Conservation (phyloP, 768 basidiomycete genomes). For the Leccinum boreale region DNA sequence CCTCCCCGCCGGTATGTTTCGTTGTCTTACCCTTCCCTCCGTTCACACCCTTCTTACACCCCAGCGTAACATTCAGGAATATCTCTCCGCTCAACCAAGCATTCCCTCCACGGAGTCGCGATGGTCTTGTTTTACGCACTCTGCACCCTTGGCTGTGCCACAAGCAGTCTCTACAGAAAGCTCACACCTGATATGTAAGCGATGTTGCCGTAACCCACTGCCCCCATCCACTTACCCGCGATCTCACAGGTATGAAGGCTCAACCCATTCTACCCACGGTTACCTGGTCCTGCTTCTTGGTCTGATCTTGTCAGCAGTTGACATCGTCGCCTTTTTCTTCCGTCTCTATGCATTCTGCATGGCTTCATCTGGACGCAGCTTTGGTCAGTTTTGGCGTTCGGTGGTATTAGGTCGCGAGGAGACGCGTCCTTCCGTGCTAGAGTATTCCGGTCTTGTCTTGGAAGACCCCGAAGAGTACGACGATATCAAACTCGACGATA, state of each 20-base stretch:
- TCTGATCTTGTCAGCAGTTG: slow-evolving; percentile 45
- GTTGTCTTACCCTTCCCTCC: background rate
- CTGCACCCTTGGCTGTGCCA: slow-evolving; percentile 58
- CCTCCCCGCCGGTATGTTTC: slow-evolving; percentile 68
- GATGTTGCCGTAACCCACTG: slow-evolving; percentile 16
- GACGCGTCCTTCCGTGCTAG: slow-evolving; percentile 25
- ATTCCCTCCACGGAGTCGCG: slow-evolving; percentile 56
- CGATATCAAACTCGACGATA: slow-evolving; percentile 40
- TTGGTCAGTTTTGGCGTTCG: slow-evolving; percentile 54
- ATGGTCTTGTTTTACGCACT: slow-evolving; percentile 64
- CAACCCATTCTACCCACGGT: slow-evolving; percentile 62
- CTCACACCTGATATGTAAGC: slow-evolving; percentile 80
- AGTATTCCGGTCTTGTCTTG: slow-evolving; percentile 57
- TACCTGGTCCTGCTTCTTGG: slow-evolving; percentile 51
- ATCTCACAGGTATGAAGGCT: slow-evolving; percentile 61
- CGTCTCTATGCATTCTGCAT: slow-evolving; percentile 50
- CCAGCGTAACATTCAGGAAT: slow-evolving; percentile 50
- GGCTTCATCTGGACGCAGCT: slow-evolving; percentile 41
- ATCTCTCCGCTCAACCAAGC: slow-evolving; percentile 72
- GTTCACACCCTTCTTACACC: background rate
- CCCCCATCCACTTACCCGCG: background rate
- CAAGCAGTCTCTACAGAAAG: slow-evolving; percentile 71
- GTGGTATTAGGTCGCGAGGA: slow-evolving; percentile 51
- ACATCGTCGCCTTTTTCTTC: slow-evolving; percentile 48
- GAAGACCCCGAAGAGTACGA: slow-evolving; percentile 58